Conservation (phyloP, 257 asterid species). For the Leonotis leonurus region DNA sequence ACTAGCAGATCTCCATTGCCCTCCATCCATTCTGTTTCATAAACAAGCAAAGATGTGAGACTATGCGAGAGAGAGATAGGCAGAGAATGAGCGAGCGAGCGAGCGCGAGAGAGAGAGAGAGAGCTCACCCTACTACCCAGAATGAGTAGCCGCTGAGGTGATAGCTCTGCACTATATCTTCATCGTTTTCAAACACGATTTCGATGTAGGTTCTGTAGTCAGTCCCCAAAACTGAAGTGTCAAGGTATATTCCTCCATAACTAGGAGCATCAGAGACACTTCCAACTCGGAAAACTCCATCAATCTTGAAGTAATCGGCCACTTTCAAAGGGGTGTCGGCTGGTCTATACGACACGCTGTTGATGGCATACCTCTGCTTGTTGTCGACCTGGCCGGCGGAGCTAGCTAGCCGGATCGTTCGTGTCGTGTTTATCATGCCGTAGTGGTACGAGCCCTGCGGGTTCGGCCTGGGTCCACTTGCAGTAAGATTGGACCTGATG, state of each 20-base stretch:
- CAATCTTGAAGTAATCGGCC: constrained; percentile 69
- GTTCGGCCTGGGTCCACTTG: constrained; percentile 89
- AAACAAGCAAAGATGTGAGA: not conserved
- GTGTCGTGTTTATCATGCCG: constrained; percentile 71
- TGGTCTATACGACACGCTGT: constrained; percentile 62
- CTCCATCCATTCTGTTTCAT: constrained; percentile 81
- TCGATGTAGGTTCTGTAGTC: constrained; percentile 70
- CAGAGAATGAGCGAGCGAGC: not conserved
- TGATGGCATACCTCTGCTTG: constrained; percentile 75
- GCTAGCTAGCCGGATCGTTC: constrained; percentile 55
- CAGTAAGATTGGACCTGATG: constrained; percentile 69
- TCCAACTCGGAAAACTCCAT: constrained; percentile 60
- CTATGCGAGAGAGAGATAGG: not conserved
- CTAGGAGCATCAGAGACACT: constrained; percentile 55
- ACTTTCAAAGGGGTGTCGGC: constrained; percentile 72
- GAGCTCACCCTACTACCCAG: constrained; percentile 81
- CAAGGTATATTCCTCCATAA: constrained; percentile 74
- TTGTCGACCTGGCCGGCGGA: constrained; percentile 65
- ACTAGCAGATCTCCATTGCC: constrained; percentile 61
- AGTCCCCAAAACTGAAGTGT: constrained; percentile 62
- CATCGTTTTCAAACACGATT: constrained; percentile 64
- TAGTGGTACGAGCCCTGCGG: constrained; percentile 93
- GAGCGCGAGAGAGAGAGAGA: not conserved
- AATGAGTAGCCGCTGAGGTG: constrained; percentile 81
- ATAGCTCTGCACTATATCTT: constrained; percentile 72